Conservation (phyloP, 345 rosid species). For the Firmiana major region DNA sequence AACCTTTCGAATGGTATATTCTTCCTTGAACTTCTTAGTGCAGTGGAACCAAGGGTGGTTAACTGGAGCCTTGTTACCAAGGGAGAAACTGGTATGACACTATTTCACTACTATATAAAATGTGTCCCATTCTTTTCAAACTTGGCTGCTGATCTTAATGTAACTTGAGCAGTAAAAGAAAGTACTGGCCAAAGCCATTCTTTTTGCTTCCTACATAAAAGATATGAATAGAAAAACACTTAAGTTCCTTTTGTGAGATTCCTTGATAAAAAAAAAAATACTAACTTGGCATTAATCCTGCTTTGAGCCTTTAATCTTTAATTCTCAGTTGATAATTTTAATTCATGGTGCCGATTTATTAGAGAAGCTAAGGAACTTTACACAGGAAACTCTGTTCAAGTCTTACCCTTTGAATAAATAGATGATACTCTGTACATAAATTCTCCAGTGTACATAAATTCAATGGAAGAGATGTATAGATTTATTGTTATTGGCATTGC, state of each 20-base stretch:
- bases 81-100: constrained; percentile 69
- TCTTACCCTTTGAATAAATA: background rate
- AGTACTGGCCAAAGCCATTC: background rate
- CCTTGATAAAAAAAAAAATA: background rate
- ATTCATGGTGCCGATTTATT: background rate
- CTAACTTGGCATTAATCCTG: background rate
- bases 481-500: constrained; percentile 30
- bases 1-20: constrained; percentile 70
- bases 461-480: background rate
- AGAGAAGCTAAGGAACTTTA: background rate
- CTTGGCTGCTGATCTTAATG: background rate
- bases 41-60: constrained; percentile 93
- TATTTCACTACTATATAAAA: background rate
- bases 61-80: constrained; percentile 84
- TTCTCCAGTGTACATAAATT: no score
- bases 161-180: background rate
- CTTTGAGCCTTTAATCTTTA: background rate
- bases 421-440: background rate
- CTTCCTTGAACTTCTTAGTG: constrained; percentile 85
- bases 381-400: background rate
- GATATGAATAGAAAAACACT: background rate
- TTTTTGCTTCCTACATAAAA: background rate
- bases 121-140: background rate
- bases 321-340: background rate
- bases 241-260: background rate